Evolutionary conservation across 805 yeast species (phyloP), one percentile per base, ranked within the genome.

Genomic region (Pichia rugopelliculosa): DNA sequence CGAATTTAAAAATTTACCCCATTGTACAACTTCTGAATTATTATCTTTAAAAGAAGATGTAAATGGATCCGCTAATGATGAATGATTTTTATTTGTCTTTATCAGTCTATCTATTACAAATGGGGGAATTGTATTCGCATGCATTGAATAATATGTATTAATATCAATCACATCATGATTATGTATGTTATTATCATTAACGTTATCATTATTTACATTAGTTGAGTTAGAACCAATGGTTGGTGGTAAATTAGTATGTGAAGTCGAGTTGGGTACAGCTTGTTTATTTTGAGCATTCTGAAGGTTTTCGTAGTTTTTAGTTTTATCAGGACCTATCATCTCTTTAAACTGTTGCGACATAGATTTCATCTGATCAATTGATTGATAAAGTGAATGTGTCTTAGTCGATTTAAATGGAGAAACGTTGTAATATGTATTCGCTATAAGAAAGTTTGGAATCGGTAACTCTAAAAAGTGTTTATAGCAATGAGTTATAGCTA

Each of bases 1-100:
- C 3, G 58, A 15, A 9, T 48, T 33, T n/a, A 57, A 37, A 26
- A 55, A 56, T 17, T 56, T 54, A 11, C 46, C 44, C 60, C 60
- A 57, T 36, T 47, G 50, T 13, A 38, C 39, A 6, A 44, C 41
- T 34, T 47, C 48, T n/a, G 10, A 30, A 7, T 34, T 21, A 20
- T 46, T 44, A 24, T 42, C 45, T 46, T 41, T 46, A 42, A 57
- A 57, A 2, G 58, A 47, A 34, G 48, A 43, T 5, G 56, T 52
- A 33, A 56, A 57, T 3, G 56, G 54, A 44, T 57, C 59, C 11
- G 25, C 8, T 18, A 13, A 18, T 26, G 15, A 15, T 10, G 20
- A 36, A 37, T 39, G 17, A n/a, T 12, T 33, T n/a, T 30, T 37
- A 15, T 44, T 11, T 3, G 26, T 39, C 24, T 41, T 36, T 20